Evolutionary conservation across 1,284 basidiomycete genomes (phyloP).

Genomic region (Tylopilus sp.): DNA sequence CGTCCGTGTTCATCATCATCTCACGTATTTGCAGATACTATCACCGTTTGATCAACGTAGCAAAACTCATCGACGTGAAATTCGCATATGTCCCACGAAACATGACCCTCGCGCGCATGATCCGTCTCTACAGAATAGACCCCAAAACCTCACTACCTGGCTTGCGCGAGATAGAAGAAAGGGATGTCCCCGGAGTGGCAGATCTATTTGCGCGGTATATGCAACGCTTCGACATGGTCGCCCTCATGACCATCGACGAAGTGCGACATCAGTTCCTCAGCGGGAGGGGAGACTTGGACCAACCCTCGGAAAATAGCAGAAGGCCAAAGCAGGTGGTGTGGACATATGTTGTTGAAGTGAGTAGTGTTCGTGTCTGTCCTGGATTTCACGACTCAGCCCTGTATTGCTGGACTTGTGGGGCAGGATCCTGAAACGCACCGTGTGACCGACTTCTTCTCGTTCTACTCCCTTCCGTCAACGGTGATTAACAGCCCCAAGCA

Average conservation of each 20-base stretch:
- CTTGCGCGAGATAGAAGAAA: slow-evolving; percentile 84
- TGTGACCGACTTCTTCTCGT: slow-evolving; percentile 96
- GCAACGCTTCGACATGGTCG: slow-evolving; percentile 82
- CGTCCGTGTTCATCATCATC: not conserved
- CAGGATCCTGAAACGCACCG: slow-evolving; percentile 78
- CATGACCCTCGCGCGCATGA: slow-evolving; percentile 85
- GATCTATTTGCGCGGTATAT: slow-evolving; percentile 81
- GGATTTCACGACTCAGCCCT: not conserved
- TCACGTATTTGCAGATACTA: slow-evolving; percentile 61
- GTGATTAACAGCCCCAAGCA: slow-evolving; percentile 69
- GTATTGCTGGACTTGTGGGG: not conserved
- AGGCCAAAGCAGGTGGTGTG: slow-evolving; percentile 86
- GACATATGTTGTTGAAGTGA: slow-evolving; percentile 94
- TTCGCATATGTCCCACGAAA: slow-evolving; percentile 86
- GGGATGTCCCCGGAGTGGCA: slow-evolving; percentile 72
- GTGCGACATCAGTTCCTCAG: slow-evolving; percentile 85
- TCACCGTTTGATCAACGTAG: slow-evolving; percentile 90
- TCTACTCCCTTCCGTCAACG: slow-evolving; percentile 94
- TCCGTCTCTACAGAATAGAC: slow-evolving; percentile 69
- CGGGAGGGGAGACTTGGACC: slow-evolving; percentile 69
- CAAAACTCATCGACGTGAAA: slow-evolving; percentile 88
- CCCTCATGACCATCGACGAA: slow-evolving; percentile 78
- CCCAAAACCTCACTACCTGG: slow-evolving; percentile 52
- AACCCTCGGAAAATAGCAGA: slow-evolving; percentile 46
- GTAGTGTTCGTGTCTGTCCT: slow-evolving; percentile 18